Evolutionary conservation across 148 eudicot species (phyloP).

Genomic region (Persicaria tinctoria): DNA sequence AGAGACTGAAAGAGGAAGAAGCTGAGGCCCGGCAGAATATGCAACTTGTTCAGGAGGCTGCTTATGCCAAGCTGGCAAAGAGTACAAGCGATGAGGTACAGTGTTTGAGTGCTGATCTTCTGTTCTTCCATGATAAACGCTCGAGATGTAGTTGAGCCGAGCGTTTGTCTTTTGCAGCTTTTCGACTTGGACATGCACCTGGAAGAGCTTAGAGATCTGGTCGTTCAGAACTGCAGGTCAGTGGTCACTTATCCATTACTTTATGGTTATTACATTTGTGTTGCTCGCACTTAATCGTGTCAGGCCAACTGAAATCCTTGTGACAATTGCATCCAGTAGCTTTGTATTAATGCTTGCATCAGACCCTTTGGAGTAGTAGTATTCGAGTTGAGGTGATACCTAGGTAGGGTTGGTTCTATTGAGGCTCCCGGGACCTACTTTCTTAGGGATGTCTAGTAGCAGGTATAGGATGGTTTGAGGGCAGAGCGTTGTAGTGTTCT

Average conservation of each 20-base stretch:
- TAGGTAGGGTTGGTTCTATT: too few relatives aligned
- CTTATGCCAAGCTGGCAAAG: conserved; percentile 59
- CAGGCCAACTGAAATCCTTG: too few relatives aligned
- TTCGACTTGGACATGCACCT: conserved; percentile 46
- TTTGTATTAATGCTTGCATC: too few relatives aligned
- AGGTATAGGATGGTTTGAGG: too few relatives aligned
- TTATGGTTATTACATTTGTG: not conserved
- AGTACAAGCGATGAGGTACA: conserved; percentile 67
- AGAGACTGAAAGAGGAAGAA: conserved; percentile 58
- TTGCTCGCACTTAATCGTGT: not conserved
- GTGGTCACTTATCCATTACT: conserved; percentile 3
- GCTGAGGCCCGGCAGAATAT: conserved; percentile 41
- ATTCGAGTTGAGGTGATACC: too few relatives aligned
- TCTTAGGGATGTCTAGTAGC: too few relatives aligned
- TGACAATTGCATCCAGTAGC: too few relatives aligned
- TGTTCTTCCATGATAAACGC: not conserved
- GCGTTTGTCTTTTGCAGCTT: conserved; percentile 35
- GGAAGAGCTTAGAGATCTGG: conserved; percentile 52
- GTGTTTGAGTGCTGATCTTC: not conserved
- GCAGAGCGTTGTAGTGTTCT: too few relatives aligned
- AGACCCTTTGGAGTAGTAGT: too few relatives aligned
- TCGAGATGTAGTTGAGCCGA: not conserved
- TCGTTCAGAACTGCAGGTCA: conserved; percentile 68
- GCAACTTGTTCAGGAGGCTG: conserved; percentile 69
- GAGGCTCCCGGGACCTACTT: too few relatives aligned